These are phyloP conservation scores for Penicillium sp. DNA, from an alignment of 2,329 filamentous ascomycete genomes.

Conservation along the genomic window DNA sequence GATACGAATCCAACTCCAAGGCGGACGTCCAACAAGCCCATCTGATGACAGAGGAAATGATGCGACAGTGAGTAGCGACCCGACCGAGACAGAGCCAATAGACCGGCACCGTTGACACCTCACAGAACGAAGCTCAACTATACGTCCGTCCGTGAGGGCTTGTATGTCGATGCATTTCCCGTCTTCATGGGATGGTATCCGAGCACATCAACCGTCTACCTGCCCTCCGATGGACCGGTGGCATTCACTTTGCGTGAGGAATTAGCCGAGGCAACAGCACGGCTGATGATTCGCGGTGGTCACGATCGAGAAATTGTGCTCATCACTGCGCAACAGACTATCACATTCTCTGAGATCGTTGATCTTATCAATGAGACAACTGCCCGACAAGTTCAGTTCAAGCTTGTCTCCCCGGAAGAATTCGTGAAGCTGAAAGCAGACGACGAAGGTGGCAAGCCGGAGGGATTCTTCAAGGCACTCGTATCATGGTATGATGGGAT, in stretches of 20 bases:
- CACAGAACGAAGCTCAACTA: conserved; percentile 46
- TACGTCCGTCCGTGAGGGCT: conserved; percentile 59
- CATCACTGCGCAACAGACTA: conserved; percentile 40
- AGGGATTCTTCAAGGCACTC: conserved; percentile 42
- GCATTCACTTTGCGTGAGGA: conserved; percentile 56
- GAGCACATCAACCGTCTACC: conserved; percentile 29
- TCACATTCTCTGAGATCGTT: conserved; percentile 39
- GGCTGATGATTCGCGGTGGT: conserved; percentile 48
- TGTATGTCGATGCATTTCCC: conserved; percentile 63
- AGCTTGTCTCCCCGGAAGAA: conserved; percentile 37
- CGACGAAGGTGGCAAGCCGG: conserved; percentile 41
- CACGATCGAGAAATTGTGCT: conserved; percentile 40
- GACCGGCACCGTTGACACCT: neutral
- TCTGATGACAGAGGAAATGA: conserved; percentile 57
- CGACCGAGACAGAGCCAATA: neutral
- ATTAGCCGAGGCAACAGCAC: conserved; percentile 57
- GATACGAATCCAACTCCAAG: conserved; percentile 39
- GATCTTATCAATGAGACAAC: conserved; percentile 41
- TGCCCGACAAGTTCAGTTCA: conserved; percentile 31
- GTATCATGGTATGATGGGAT: conserved; percentile 51
- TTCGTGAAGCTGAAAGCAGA: conserved; percentile 33
- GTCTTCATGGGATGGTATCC: conserved; percentile 55
- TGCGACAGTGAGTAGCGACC: conserved; percentile 36
- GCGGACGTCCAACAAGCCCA: conserved; percentile 62
- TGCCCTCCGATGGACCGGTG: conserved; percentile 46